Base-by-base conservation (phyloP, 2,329 filamentous ascomycete species). In the Aspergillus hiratsukae region DNA sequence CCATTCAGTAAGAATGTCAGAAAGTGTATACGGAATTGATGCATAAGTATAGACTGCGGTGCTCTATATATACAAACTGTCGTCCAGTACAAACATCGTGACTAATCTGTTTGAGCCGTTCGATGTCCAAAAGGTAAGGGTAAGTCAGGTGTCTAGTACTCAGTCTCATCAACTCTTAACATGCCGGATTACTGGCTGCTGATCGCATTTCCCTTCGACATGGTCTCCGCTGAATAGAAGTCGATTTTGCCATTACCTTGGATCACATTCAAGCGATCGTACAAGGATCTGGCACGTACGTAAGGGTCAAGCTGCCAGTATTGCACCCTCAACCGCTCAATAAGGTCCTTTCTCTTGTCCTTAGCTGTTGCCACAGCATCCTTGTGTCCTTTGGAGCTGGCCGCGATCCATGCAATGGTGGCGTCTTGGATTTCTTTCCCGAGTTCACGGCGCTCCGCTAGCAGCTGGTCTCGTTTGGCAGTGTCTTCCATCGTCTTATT, bases 251-350 rank as follows among this genome's bases (percentile, higher is more conserved):
- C 92, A 10, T 80, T 85, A 0, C 80, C 75, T 58, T 83, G 77
- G 48, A 97, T 80, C 58, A 94, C 77, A 1, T 91, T 90, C 11
- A 81, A 82, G 58, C 94, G 84, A 72, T 99, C 94, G 66, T 96
- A 97, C 58, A 90, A 75, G n/a, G 87, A 89, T 66, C 87, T 82
- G 11, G 92, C 90, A 41, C 94, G 81, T 29, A 97, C 72, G 71
- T 93, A 96, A 0, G 91, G 91, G 75, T 99, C 94, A 52, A 97
- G 74, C 41, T 82, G 81, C 93, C 94, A 99, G 76, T 97, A 99
- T 64, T 89, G 89, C 49, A 82, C 80, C 59, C 81, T 81, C 64
- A 97, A 69, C 60, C 83, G 76, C 51, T 80, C 80, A 2, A 89
- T 87, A 28, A 94, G 67, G 2, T 77, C 75, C 40, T 84, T 78